These are phyloP conservation scores for Pyrenochaeta sp. DNA, from an alignment of 2,329 filamentous ascomycete genomes.

Conservation along the genomic window DNA sequence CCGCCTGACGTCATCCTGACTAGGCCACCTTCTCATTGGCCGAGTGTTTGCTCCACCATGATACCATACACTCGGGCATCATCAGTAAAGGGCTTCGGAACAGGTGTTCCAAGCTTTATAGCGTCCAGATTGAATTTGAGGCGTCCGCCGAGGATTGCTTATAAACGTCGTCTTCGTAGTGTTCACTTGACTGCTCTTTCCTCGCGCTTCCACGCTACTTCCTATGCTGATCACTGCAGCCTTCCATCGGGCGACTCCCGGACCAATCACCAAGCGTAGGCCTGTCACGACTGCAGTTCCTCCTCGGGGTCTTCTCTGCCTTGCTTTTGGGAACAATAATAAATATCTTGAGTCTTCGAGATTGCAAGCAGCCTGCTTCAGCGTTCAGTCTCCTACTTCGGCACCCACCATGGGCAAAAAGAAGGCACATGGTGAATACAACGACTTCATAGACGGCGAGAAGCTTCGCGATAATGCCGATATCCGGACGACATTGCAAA, in stretches of 20 bases:
- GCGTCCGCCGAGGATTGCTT: not conserved
- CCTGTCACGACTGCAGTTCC: slow-evolving; percentile 1
- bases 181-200: not conserved
- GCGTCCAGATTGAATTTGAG: not conserved
- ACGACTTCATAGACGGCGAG: slow-evolving; percentile 47
- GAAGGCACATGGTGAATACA: slow-evolving; percentile 38
- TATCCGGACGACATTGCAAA: slow-evolving; percentile 34
- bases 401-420: slow-evolving; percentile 41
- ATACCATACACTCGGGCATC: not conserved
- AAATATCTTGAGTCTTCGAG: not conserved
- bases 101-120: not conserved
- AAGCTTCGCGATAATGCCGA: slow-evolving; percentile 39
- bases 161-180: not conserved
- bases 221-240: slow-evolving; percentile 11
- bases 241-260: slow-evolving; percentile 2
- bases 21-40: not conserved
- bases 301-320: not conserved
- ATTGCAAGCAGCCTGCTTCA: not conserved
- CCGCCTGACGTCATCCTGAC: slow-evolving; percentile 17
- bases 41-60: not conserved
- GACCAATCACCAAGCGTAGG: slow-evolving; percentile 13
- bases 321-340: not conserved
- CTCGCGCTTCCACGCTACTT: not conserved
- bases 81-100: not conserved
- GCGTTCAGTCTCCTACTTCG: not conserved